Base-by-base conservation (phyloP, 345 rosid species). In the Garcia nutans region DNA sequence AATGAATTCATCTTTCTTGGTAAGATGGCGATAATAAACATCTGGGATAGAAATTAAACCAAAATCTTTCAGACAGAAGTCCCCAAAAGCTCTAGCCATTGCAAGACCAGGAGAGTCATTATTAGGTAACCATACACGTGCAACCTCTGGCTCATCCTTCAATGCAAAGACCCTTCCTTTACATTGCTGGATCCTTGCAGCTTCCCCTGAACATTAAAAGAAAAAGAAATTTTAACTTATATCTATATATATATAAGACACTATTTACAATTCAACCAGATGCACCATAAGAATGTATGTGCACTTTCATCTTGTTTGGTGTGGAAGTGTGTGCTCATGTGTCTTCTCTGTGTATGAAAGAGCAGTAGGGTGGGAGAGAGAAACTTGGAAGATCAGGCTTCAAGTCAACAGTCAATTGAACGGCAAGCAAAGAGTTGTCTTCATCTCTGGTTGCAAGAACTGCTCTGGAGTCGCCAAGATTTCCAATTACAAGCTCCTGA, bases 21-120 rank as follows among this genome's bases (percentile, higher is more conserved):
- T 86, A 45, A 95, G 88, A 74, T 68, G 84, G 6, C 84, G 94
- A 71, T 93, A 87, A 77, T 74, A 88, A 70, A 95, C 78, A 83
- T 95, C 99, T 16, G 99, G 99, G 11, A 87, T 88, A 0, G 99
- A 93, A 78, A 93, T 95, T 78, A 95, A 79, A 68, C 99, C 99
- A 78, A 91, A 95, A 83, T 95, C 97, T 81, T 95, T 95, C n/a
- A 95, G 89, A 84, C 99, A 95, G 80, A 95, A 95, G 82, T 95
- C 99, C 16, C 99, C 99, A 83, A 95, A 93, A 78, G 99, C 99
- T 87, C 99, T 88, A 70, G 99, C 97, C 99, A 95, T 95, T 49
- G 99, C 99, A 82, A 95, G 84, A 77, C 99, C 99, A 69, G 99
- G 99, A 55, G 99, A 91, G 76, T 95, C 92, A 12, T 87, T 91